Conservation (phyloP, 805 yeast genomes). For the Starmerella floris region DNA sequence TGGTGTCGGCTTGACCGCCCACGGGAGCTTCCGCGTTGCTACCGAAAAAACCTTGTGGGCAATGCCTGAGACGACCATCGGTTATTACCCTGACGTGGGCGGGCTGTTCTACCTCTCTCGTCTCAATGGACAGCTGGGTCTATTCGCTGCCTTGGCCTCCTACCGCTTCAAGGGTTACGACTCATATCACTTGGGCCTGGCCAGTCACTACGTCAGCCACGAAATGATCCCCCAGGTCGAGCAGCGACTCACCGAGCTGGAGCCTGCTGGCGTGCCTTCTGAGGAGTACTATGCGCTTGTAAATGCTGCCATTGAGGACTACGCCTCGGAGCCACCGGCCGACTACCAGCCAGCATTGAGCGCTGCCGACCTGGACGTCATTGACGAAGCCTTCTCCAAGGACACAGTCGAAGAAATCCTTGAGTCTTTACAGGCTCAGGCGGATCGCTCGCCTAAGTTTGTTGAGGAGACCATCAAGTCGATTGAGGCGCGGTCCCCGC, state of each 20-base stretch:
- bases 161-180: slow-evolving; percentile 65
- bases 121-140: slow-evolving; percentile 69
- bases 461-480: slow-evolving; percentile 45
- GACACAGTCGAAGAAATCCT: slow-evolving; percentile 38
- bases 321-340: slow-evolving; percentile 34
- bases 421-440: slow-evolving; percentile 35
- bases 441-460: slow-evolving; percentile 47
- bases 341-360: slow-evolving; percentile 43
- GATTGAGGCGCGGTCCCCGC: slow-evolving; percentile 54
- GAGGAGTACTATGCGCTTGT: slow-evolving; percentile 36
- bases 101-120: slow-evolving; percentile 79
- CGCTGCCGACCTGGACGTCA: slow-evolving; percentile 42
- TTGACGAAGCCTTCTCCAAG: slow-evolving; percentile 55
- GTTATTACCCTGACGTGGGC: slow-evolving; percentile 93
- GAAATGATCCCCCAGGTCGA: slow-evolving; percentile 49
- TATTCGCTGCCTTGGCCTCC: slow-evolving; percentile 78
- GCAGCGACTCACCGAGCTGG: slow-evolving; percentile 51
- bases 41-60: slow-evolving; percentile 83
- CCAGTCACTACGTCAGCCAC: slow-evolving; percentile 77
- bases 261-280: slow-evolving; percentile 23
- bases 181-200: slow-evolving; percentile 69
- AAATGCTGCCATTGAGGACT: slow-evolving; percentile 66
- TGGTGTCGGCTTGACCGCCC: slow-evolving; percentile 85
- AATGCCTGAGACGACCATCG: slow-evolving; percentile 97
- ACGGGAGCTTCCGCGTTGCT: slow-evolving; percentile 86